A percentile compares a stretch with the other conserved stretches of the same genome.
phyloP scores from a whole-genome alignment of 2,329 filamentous ascomycete genomes.

The Pochonia chlamydosporia region DNA sequence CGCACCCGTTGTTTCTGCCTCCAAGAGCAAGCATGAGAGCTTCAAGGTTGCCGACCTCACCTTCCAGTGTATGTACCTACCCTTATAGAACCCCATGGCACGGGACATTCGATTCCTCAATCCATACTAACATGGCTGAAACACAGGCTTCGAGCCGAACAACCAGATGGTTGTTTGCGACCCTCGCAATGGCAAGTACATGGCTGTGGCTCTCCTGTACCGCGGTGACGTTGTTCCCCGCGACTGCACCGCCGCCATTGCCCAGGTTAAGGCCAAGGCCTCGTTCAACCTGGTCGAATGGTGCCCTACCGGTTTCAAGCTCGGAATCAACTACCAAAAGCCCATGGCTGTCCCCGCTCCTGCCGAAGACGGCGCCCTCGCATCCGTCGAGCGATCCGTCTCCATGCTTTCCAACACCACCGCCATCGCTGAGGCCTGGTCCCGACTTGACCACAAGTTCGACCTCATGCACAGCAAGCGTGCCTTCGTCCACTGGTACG shows the following conservation, averaged over 20 bases:
- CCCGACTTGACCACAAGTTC: slow-evolving; percentile 67
- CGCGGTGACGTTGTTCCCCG: slow-evolving; percentile 66
- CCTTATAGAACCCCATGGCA: background rate
- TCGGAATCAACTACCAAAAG: slow-evolving; percentile 71
- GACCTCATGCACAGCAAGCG: slow-evolving; percentile 76
- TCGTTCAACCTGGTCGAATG: slow-evolving; percentile 71
- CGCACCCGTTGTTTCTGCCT: slow-evolving; percentile 63
- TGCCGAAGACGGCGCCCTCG: slow-evolving; percentile 52
- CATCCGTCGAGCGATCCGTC: slow-evolving; percentile 56
- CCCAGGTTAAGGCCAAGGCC: slow-evolving; percentile 62
- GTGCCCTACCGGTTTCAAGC: slow-evolving; percentile 72
- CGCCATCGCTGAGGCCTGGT: slow-evolving; percentile 69
- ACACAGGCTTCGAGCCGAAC: slow-evolving; percentile 65
- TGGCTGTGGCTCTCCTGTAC: slow-evolving; percentile 68
- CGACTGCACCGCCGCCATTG: slow-evolving; percentile 63
- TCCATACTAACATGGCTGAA: slow-evolving; percentile 18
- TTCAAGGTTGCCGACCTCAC: slow-evolving; percentile 78
- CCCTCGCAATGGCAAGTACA: slow-evolving; percentile 70
- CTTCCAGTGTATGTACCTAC: slow-evolving; percentile 57
- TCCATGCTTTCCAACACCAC: slow-evolving; percentile 73
- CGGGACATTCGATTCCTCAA: too few relatives aligned
- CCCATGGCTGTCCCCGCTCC: slow-evolving; percentile 51
- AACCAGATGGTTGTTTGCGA: slow-evolving; percentile 76
- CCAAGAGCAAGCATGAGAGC: slow-evolving; percentile 79
- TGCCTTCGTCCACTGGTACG: slow-evolving; percentile 73